Percentiles rank a stretch among this genome's conserved stretches.
Evolutionary conservation across 179 eudicot species (phyloP).

Genomic region (Gypsophila paniculata): DNA sequence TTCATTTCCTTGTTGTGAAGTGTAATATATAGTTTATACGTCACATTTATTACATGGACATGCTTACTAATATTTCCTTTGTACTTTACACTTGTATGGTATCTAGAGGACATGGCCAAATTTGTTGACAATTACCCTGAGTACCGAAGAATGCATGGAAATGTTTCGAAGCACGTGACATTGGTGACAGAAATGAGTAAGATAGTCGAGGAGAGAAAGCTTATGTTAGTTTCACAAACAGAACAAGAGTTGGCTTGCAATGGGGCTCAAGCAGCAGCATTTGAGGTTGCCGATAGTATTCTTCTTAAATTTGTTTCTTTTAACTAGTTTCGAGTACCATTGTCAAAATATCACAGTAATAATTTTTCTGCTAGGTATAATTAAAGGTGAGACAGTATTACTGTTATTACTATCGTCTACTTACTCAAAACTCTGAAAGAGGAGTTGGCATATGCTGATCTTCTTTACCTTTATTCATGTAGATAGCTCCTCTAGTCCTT

Average conservation of each 20-base stretch:
- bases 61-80: background rate
- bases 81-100: conserved; percentile 16
- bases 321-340: background rate
- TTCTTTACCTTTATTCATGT: background rate
- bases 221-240: conserved; percentile 83
- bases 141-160: conserved; percentile 85
- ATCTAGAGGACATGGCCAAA: conserved; percentile 93
- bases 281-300: conserved; percentile 55
- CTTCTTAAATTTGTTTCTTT: conserved; percentile 6
- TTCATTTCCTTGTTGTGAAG: conserved; percentile 2
- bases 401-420: background rate
- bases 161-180: conserved; percentile 90
- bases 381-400: conserved; percentile 8
- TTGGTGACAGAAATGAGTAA: conserved; percentile 92
- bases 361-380: background rate
- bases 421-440: background rate
- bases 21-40: conserved; percentile 2
- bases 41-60: background rate
- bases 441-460: background rate
- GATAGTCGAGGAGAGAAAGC: conserved; percentile 88
- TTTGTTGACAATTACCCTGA: conserved; percentile 95
- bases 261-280: conserved; percentile 90
- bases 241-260: conserved; percentile 96
- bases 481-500: background rate
- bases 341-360: background rate